Base-by-base conservation (phyloP, 495 filamentous ascomycete species). In the Lasiosphaeris hirsuta region DNA sequence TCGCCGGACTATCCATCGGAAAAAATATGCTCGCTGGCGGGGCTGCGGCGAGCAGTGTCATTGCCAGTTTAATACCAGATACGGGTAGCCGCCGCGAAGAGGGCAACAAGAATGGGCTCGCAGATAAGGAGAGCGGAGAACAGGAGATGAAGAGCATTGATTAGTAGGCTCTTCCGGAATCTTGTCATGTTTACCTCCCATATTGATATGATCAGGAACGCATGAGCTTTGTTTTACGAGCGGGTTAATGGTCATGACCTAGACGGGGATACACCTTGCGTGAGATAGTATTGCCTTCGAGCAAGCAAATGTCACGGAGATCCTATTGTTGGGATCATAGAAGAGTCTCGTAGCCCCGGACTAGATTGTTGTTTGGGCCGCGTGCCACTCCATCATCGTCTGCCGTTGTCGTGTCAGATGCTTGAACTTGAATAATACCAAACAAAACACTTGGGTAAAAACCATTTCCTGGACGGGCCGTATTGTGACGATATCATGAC, bases 1-100 rank as follows among this genome's bases (percentile, higher is more conserved):
- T 83, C 30, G 67, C 72, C 0, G 73, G 73, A 1, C 51, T 83
- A 14, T 70, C 72, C n/a, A 70, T 81, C 38, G 68, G 72, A 13
- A 68, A 66, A 37, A 59, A 58, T 13, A 54, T 72, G 15, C 66
- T 71, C 54, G 65, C 64, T 35, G 57, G 60, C n/a, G 42, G 30
- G 17, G 39, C 44, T 3, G 54, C 46, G 35, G 44, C 52, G 7
- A 51, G 45, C 38, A 60, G 15, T 10, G 30, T 39, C 33, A 14
- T 30, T 30, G 23, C 23, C 23, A 30, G 23, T 30, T 5, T 30
- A 30, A 30, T 30, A 30, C 23, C 23, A 30, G 23, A 30, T 30
- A 5, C 23, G 23, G 43, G 42, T 30, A 11, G 46, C 30, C 23
- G 15, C n/a, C 33, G 9, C 10, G 45, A 43, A 40, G 38, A 52